Percentiles rank a stretch among this genome's conserved stretches.
Conservation (phyloP, 1,284 basidiomycete genomes). For the Megacollybia platyphylla region DNA sequence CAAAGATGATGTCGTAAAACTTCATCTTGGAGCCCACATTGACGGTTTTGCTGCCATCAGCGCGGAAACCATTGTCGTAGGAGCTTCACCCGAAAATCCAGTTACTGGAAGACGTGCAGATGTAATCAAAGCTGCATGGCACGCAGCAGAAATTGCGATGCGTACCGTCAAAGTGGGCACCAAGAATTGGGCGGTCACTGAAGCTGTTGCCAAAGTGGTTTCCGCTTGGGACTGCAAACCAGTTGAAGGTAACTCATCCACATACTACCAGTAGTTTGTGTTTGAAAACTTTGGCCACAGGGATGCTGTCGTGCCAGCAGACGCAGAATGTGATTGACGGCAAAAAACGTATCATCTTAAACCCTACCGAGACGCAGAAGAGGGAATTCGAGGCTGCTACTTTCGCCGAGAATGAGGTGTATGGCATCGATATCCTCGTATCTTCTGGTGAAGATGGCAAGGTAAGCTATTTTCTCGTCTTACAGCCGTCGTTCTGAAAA, state of each 20-base stretch:
- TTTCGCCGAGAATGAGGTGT: slow-evolving; percentile 92
- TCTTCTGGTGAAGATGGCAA: slow-evolving; percentile 85
- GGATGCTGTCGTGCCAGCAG: slow-evolving; percentile 88
- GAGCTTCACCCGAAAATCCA: slow-evolving; percentile 58
- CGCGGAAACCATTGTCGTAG: slow-evolving; percentile 87
- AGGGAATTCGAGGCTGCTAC: slow-evolving; percentile 74
- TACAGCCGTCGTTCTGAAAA: not conserved
- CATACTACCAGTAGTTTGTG: slow-evolving; percentile 3
- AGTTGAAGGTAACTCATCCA: slow-evolving; percentile 61
- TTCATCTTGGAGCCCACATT: slow-evolving; percentile 94
- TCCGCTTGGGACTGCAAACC: slow-evolving; percentile 75
- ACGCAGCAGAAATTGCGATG: slow-evolving; percentile 86
- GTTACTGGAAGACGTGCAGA: slow-evolving; percentile 83
- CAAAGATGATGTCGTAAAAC: slow-evolving; percentile 89
- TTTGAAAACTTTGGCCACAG: slow-evolving; percentile 20
- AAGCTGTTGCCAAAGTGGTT: slow-evolving; percentile 68
- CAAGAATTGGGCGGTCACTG: slow-evolving; percentile 93
- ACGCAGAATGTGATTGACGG: slow-evolving; percentile 91
- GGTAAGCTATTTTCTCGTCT: slow-evolving; percentile 26
- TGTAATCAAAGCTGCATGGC: slow-evolving; percentile 87
- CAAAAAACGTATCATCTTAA: slow-evolving; percentile 91
- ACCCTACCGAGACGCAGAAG: slow-evolving; percentile 76
- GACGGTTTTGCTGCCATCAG: slow-evolving; percentile 86
- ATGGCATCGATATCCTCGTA: slow-evolving; percentile 88
- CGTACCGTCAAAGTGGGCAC: slow-evolving; percentile 79